Evolutionary conservation across 257 asterid species (phyloP).

Genomic region (Osmanthus fragrans): DNA sequence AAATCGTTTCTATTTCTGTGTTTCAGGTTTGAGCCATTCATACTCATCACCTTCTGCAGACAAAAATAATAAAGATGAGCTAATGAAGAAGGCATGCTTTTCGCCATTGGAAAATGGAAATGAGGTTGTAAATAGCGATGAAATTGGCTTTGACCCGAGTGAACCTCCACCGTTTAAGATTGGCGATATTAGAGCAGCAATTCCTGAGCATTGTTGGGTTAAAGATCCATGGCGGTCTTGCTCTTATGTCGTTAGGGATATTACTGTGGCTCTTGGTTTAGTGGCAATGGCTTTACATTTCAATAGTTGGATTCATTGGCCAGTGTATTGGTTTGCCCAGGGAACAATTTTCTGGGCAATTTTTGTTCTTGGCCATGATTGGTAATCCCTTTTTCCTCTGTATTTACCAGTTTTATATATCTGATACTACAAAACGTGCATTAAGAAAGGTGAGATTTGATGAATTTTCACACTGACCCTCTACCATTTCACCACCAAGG

Average conservation of each 20-base stretch:
- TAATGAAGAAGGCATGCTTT: neutral
- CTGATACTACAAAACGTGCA: neutral
- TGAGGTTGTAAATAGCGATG: neutral
- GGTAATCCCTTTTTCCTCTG: conserved; percentile 33
- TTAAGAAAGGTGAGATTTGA: neutral
- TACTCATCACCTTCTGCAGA: neutral
- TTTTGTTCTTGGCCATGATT: conserved; percentile 77
- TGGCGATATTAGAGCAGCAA: conserved; percentile 58
- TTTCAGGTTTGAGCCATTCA: conserved; percentile 1
- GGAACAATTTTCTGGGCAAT: conserved; percentile 76
- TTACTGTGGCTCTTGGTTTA: conserved; percentile 32
- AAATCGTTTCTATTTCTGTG: neutral
- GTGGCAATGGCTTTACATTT: conserved; percentile 39
- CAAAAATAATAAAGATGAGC: neutral
- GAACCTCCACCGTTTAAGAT: conserved; percentile 65
- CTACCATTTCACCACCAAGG: too few relatives aligned
- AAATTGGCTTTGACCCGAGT: conserved; percentile 44
- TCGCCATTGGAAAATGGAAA: neutral
- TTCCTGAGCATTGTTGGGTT: conserved; percentile 73
- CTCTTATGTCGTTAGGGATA: conserved; percentile 47
- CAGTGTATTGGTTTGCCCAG: conserved; percentile 57
- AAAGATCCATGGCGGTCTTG: conserved; percentile 56
- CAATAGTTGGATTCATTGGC: conserved; percentile 47
- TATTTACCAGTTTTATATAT: neutral
- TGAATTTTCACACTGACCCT: too few relatives aligned